Evolutionary conservation across 164 flowering plant species (phyloP).

Genomic region (Pachysandra terminalis): DNA sequence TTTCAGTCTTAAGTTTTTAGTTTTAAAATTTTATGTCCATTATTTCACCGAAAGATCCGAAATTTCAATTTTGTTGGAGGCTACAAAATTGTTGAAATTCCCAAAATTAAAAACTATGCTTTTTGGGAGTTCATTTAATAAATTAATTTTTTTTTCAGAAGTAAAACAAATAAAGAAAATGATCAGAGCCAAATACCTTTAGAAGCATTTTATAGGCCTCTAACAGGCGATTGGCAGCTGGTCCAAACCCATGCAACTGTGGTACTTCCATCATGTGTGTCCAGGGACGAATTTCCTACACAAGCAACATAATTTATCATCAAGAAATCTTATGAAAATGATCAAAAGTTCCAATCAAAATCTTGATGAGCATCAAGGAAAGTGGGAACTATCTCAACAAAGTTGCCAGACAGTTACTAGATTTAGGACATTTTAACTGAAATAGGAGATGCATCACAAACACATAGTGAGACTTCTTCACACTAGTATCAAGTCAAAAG

Average conservation of each 20-base stretch:
- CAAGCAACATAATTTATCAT: neutral
- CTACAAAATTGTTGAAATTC: no score
- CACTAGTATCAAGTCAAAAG: no score
- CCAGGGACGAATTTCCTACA: slow-evolving; percentile 96
- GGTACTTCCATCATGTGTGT: slow-evolving; percentile 99
- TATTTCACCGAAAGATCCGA: no score
- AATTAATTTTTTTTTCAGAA: neutral
- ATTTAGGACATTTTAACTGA: neutral
- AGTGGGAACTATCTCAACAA: neutral
- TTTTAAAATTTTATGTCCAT: no score
- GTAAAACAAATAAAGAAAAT: neutral
- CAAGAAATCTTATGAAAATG: neutral
- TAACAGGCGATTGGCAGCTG: slow-evolving; percentile 89
- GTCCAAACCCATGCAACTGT: slow-evolving; percentile 98
- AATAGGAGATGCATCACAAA: neutral
- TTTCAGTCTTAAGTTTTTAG: no score
- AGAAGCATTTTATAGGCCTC: slow-evolving; percentile 94
- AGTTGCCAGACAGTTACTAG: neutral
- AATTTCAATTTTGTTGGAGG: no score
- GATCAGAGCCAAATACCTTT: slow-evolving; percentile 56
- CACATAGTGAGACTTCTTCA: neutral
- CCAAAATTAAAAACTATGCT: no score
- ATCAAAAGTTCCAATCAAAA: neutral
- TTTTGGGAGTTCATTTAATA: neutral
- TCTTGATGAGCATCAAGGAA: neutral